Conservation (phyloP, 345 rosid species). For the Rhizophora apiculata region DNA sequence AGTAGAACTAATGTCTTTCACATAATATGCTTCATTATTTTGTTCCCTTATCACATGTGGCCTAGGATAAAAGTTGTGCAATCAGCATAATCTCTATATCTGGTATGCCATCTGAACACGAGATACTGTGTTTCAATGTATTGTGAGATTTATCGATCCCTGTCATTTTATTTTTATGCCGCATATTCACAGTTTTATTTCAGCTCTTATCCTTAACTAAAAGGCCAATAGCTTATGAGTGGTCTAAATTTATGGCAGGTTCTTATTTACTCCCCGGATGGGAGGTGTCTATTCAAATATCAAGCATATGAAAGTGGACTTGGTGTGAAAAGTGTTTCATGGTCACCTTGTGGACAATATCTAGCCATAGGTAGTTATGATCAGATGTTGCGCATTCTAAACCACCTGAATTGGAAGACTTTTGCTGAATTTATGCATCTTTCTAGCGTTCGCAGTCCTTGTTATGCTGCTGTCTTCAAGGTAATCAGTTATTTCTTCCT, state of each 20-base stretch:
- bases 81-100: neutral
- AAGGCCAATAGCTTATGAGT: slow-evolving; percentile 9
- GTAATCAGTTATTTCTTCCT: slow-evolving; percentile 28
- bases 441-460: slow-evolving; percentile 80
- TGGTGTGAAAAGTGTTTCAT: slow-evolving; percentile 85
- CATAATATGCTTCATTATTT: no score
- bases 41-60: neutral
- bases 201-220: neutral
- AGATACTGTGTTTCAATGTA: neutral
- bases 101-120: neutral
- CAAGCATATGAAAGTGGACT: slow-evolving; percentile 97
- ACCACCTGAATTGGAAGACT: slow-evolving; percentile 93
- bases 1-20: no score
- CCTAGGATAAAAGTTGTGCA: neutral
- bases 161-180: neutral
- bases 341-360: slow-evolving; percentile 99
- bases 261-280: slow-evolving; percentile 91
- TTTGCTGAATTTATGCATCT: slow-evolving; percentile 94
- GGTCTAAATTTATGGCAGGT: slow-evolving; percentile 47
- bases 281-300: slow-evolving; percentile 86
- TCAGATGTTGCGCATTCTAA: slow-evolving; percentile 83
- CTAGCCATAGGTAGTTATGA: slow-evolving; percentile 95
- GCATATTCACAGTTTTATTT: neutral
- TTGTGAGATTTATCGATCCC: neutral
- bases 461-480: slow-evolving; percentile 86